phyloP scores from a whole-genome alignment of 768 basidiomycete genomes.

The Naematelia encephala region DNA sequence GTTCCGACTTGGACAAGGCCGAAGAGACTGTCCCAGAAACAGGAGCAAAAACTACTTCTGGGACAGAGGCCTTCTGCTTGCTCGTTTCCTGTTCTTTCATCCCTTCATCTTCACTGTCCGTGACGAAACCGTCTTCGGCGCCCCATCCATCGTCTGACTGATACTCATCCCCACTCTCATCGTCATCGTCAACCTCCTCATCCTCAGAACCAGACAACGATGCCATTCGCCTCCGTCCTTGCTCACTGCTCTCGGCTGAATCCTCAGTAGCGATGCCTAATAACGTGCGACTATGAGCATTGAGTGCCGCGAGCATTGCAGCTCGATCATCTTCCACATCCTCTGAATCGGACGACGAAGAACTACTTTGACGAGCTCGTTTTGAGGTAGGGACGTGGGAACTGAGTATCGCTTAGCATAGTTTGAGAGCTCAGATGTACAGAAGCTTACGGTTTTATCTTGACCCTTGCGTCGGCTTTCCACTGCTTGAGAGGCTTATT shows the following conservation, averaged over 20 bases:
- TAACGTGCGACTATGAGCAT: constrained; percentile 48
- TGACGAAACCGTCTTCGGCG: constrained; percentile 31
- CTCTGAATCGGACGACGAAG: constrained; percentile 20
- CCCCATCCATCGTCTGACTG: constrained; percentile 41
- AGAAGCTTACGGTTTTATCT: not conserved
- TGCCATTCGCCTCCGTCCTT: constrained; percentile 9
- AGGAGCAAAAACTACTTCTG: constrained; percentile 46
- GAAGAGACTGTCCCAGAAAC: not conserved
- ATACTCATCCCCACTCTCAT: constrained; percentile 17
- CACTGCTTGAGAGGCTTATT: not conserved
- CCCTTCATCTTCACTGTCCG: constrained; percentile 31
- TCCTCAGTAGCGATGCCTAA: constrained; percentile 29
- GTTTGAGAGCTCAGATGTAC: not conserved
- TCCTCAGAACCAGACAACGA: constrained; percentile 7
- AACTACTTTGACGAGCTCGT: not conserved
- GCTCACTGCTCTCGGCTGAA: constrained; percentile 19
- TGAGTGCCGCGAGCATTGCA: constrained; percentile 44
- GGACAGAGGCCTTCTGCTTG: constrained; percentile 12
- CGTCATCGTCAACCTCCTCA: constrained; percentile 20
- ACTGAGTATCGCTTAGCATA: too few species aligned
- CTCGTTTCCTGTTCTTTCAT: not conserved
- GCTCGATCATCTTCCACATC: constrained; percentile 23
- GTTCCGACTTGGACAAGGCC: constrained; percentile 39
- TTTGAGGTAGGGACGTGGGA: too few species aligned
- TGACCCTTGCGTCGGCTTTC: not conserved